Conservation (phyloP, 805 yeast species). For the Ogataea neopini region DNA sequence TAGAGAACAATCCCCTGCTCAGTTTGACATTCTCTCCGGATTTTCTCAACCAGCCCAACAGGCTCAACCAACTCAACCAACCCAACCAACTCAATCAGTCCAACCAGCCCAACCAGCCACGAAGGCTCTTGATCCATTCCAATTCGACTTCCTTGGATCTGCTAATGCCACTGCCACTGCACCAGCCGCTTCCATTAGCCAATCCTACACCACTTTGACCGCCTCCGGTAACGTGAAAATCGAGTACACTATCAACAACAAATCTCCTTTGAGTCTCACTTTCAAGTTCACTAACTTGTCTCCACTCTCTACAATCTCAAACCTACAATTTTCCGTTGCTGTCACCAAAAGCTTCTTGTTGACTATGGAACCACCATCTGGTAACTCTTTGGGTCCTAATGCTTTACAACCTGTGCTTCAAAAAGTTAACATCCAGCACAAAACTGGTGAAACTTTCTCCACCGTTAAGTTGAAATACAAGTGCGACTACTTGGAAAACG, state of each 20-base stretch:
- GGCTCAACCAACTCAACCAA: not conserved
- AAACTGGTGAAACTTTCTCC: constrained; percentile 16
- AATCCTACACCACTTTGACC: constrained; percentile 12
- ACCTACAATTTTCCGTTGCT: constrained; percentile 35
- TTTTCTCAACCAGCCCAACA: constrained; percentile 16
- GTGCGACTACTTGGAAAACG: constrained; percentile 52
- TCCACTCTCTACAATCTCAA: constrained; percentile 54
- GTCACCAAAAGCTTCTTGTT: constrained; percentile 36
- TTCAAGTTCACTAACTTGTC: constrained; percentile 29
- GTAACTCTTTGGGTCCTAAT: constrained; percentile 17
- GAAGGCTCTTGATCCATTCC: constrained; percentile 35
- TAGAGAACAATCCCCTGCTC: constrained; percentile 22
- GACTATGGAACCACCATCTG: constrained; percentile 30
- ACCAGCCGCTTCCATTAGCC: not conserved
- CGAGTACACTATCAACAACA: constrained; percentile 25
- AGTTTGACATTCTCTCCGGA: constrained; percentile 17
- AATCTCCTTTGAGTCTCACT: constrained; percentile 21
- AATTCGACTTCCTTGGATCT: constrained; percentile 31
- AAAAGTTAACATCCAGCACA: constrained; percentile 24
- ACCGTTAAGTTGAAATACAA: constrained; percentile 74
- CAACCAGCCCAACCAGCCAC: too few species aligned
- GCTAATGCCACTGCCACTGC: too few species aligned
- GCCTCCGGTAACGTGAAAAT: constrained; percentile 26
- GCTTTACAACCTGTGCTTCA: constrained; percentile 29
- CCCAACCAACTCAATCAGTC: too few species aligned